Evolutionary conservation across 805 yeast genomes (phyloP).

Genomic region (Nakazawaea populi): DNA sequence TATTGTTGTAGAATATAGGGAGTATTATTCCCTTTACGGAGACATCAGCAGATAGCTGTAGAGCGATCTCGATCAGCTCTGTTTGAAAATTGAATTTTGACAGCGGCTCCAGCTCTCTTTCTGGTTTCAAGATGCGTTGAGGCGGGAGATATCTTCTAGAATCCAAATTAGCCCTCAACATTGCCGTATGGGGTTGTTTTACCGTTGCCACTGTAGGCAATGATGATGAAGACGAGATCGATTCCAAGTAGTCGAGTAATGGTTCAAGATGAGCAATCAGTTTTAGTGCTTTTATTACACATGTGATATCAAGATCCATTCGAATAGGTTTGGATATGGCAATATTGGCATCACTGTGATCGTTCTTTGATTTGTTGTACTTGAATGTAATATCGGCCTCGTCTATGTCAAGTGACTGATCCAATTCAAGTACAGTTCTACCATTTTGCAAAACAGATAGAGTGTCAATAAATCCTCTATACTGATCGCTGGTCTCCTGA

Average conservation of each 20-base stretch:
- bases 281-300: conserved; percentile 3
- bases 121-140: no score
- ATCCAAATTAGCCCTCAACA: conserved; percentile 1
- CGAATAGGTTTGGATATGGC: conserved; percentile 37
- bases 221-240: background rate
- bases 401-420: conserved; percentile 8
- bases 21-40: conserved; percentile 25
- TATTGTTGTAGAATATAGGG: conserved; percentile 40
- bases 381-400: conserved; percentile 54
- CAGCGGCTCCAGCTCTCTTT: background rate
- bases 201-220: background rate
- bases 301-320: conserved; percentile 14
- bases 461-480: conserved; percentile 42
- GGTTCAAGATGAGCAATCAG: conserved; percentile 14
- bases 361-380: conserved; percentile 18
- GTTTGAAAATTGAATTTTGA: conserved; percentile 32
- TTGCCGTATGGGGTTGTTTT: background rate
- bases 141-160: background rate
- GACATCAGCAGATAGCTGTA: conserved; percentile 16
- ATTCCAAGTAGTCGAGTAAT: conserved; percentile 7
- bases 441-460: conserved; percentile 22
- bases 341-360: conserved; percentile 26
- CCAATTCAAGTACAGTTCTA: conserved; percentile 22
- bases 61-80: conserved; percentile 25
- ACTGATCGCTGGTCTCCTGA: conserved; percentile 34